These are phyloP conservation scores for Sutorius australiensis DNA, from an alignment of 768 basidiomycete genomes.

Conservation along the genomic window DNA sequence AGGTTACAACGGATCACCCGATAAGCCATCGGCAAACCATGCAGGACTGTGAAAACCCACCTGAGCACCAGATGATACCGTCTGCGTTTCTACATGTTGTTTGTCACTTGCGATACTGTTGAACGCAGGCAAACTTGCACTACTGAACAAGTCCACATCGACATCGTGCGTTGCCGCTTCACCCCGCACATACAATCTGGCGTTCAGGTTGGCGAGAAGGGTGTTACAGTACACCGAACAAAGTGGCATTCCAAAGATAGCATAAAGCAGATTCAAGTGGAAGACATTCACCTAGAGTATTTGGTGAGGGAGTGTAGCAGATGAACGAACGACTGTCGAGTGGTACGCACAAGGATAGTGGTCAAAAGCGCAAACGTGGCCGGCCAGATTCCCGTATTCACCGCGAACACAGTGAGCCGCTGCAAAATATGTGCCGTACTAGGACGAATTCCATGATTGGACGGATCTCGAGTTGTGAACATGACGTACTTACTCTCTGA, in stretches of 20 bases:
- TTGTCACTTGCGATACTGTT: background rate
- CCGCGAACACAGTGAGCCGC: slow-evolving; percentile 4
- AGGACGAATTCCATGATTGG: too few relatives aligned
- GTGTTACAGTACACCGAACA: slow-evolving; percentile 12
- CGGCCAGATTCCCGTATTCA: slow-evolving; percentile 39
- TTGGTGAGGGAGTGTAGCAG: background rate
- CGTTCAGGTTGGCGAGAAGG: slow-evolving; percentile 10
- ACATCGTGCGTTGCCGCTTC: background rate
- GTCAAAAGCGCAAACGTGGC: slow-evolving; percentile 47
- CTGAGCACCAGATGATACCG: background rate
- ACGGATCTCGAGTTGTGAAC: background rate
- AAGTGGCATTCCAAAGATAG: background rate
- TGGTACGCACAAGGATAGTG: slow-evolving; percentile 41
- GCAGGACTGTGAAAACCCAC: background rate
- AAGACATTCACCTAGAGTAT: background rate
- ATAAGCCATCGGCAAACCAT: background rate
- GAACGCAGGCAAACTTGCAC: too few relatives aligned
- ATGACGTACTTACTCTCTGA: background rate
- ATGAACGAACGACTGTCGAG: background rate
- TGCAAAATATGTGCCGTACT: background rate
- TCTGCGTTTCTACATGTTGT: background rate
- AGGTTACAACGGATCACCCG: background rate
- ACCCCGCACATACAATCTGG: slow-evolving; percentile 5
- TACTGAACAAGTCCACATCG: background rate
- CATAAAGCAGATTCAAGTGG: background rate